These are phyloP conservation scores for Phoma sp. DNA, from an alignment of 2,329 filamentous ascomycete species.

Conservation along the genomic window DNA sequence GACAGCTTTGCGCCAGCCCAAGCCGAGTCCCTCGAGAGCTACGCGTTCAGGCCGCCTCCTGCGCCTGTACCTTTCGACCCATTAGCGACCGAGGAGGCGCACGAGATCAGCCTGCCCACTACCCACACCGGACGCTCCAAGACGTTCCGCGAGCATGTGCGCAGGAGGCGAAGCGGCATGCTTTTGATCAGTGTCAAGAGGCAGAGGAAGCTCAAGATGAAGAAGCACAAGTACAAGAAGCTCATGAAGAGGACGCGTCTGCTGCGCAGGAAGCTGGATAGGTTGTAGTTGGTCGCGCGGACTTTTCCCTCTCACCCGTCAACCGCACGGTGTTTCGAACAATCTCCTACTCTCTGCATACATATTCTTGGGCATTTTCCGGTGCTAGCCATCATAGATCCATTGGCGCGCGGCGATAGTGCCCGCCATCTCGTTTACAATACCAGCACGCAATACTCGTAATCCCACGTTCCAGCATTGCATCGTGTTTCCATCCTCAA, in stretches of 20 bases:
- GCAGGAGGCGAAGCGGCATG: slow-evolving; percentile 60
- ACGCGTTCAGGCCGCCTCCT: slow-evolving; percentile 79
- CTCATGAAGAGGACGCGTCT: slow-evolving; percentile 91
- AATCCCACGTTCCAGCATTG: slow-evolving; percentile 20
- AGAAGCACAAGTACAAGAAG: slow-evolving; percentile 99
- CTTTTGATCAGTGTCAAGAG: slow-evolving; percentile 87
- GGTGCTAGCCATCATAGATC: slow-evolving; percentile 31
- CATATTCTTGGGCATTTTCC: slow-evolving; percentile 26
- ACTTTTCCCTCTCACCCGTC: slow-evolving; percentile 1
- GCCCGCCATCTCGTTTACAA: slow-evolving; percentile 34
- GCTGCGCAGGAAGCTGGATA: slow-evolving; percentile 78
- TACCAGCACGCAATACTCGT: slow-evolving; percentile 28
- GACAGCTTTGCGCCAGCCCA: slow-evolving; percentile 40
- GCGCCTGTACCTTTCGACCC: slow-evolving; percentile 66
- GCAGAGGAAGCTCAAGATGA: slow-evolving; percentile 96
- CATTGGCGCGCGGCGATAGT: slow-evolving; percentile 31
- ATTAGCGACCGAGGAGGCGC: slow-evolving; percentile 33
- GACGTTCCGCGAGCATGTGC: slow-evolving; percentile 38
- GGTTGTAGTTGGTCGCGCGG: slow-evolving; percentile 30
- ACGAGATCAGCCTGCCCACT: slow-evolving; percentile 21
- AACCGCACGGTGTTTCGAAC: slow-evolving; percentile 36
- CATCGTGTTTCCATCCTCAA: slow-evolving; percentile 37
- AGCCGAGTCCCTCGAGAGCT: slow-evolving; percentile 45
- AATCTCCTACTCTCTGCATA: slow-evolving; percentile 32
- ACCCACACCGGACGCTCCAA: slow-evolving; percentile 18